These are phyloP conservation scores for Diaporthe vexans DNA, from an alignment of 2,329 filamentous ascomycete species.

Conservation along the genomic window DNA sequence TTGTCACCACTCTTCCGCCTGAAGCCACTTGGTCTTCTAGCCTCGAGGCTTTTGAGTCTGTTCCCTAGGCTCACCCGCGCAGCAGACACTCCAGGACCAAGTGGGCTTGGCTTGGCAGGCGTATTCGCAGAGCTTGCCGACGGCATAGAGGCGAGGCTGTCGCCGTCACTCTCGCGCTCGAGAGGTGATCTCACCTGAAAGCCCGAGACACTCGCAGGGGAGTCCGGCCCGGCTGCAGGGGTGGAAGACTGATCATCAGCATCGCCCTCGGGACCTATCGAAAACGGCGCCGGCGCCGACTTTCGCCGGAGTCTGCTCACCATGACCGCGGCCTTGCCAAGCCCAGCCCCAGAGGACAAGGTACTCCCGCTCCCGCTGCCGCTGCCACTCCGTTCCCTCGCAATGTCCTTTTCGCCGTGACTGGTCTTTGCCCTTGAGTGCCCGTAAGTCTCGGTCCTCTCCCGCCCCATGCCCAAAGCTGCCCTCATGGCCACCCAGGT, in stretches of 20 bases:
- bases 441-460: conserved; percentile 49
- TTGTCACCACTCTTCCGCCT: conserved; percentile 31
- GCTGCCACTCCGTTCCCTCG: conserved; percentile 13
- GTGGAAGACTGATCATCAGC: conserved; percentile 49
- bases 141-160: conserved; percentile 50
- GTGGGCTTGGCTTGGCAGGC: conserved; percentile 44
- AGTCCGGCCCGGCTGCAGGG: conserved; percentile 8
- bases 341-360: conserved; percentile 9
- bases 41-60: conserved; percentile 57
- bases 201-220: conserved; percentile 25
- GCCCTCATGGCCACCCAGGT: conserved; percentile 71
- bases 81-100: conserved; percentile 53
- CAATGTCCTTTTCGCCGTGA: conserved; percentile 35
- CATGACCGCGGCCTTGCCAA: conserved; percentile 33
- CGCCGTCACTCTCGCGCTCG: conserved; percentile 50
- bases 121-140: conserved; percentile 25
- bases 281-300: conserved; percentile 47
- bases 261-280: conserved; percentile 36
- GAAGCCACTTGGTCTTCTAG: conserved; percentile 26
- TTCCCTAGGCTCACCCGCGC: conserved; percentile 65
- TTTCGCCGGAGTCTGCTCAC: conserved; percentile 45
- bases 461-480: conserved; percentile 50
- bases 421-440: conserved; percentile 44
- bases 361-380: conserved; percentile 44
- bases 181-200: conserved; percentile 23